Base-by-base conservation (phyloP, 192 early-diverging fungal genomes). In the Coemansia sp. region DNA sequence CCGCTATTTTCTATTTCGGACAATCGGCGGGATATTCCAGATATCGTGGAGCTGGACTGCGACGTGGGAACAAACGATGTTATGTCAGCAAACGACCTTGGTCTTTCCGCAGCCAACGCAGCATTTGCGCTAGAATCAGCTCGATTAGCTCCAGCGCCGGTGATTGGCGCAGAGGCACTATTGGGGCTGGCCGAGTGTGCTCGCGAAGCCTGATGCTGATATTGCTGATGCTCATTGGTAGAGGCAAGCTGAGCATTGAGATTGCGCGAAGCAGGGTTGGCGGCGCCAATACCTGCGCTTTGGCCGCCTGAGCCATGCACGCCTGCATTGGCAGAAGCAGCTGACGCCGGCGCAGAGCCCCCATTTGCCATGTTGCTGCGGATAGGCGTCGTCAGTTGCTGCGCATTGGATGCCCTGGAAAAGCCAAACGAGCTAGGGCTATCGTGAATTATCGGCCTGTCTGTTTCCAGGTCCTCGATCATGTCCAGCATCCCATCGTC, bases 361-460 rank as follows among this genome's bases (percentile, higher is more conserved):
- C 23, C 35, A 34, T 25, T 58, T 19, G 13, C 56, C 36, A 45
- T 19, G 34, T 36, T 58, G 35, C 56, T 45, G 56, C 56, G 34
- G 22, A 56, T n/a, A 22, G 54, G 54, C 11, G 54, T 56, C 19
- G 18, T 56, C 4, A 32, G 56, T 47, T 65, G 64, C 55, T 29
- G 54, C 30, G 35, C 22, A 47, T 18, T 57, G 16, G n/a, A 55
- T 45, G 56, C 56, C 19, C 36, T 34, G 9, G 19, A 48, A 46
- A 39, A 61, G 11, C 63, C 46, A 20, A 62, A 47, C 20, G 60
- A 60, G 22, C 14, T 24, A 5, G 75, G 75, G 51, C 60, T 69
- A 0, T 78, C 75, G 19, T 36, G 61, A 16, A 78, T 72, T 16
- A 78, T 53, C 2, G 75, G 75, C 34, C 75, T 46, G 63, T 78